Evolutionary conservation across 2,329 filamentous ascomycete species (phyloP), one percentile per base, ranked within the genome.

Genomic region (Byssothecium circinans): DNA sequence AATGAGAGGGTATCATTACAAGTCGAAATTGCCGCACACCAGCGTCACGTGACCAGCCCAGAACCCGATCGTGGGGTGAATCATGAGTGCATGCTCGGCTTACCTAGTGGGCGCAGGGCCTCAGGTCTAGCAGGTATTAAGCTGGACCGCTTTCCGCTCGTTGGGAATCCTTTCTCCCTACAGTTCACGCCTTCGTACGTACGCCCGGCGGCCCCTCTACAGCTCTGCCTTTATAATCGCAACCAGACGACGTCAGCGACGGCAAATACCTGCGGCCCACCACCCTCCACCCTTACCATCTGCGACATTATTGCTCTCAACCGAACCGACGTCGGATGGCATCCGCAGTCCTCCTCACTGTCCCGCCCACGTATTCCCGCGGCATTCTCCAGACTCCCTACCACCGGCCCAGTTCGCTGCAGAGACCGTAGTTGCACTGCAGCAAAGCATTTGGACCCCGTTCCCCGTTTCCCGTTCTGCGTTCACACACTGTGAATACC

Each of bases 401-500:
- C 40, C 57, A 69, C 50, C 61, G 56, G 39, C 68, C 68, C 38
- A 70, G 60, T 34, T 65, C 65, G 10, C 60, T 71, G 6, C 68
- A 71, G 53, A 56, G 68, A 45, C 60, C 66, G 25, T 71, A 69
- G 57, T 53, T 18, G 50, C 46, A 39, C 37, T 45, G 11, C 46
- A 33, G 49, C 52, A 49, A 43, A 49, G 38, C 45, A 29, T 29
- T 27, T 17, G 1, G 22, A 38, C 18, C 18, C n/a, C 39, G 2
- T 4, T 12, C 18, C 4, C 22, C 15, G 34, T 22, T 8, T 15
- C 18, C 39, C 45, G 27, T 36, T 37, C 25, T 29, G 37, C 18
- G 29, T 30, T 36, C 41, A 34, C 38, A 32, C 36, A 17, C 29
- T 10, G 18, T 45, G 40, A 27, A 27, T 35, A 14, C 36, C 27